phyloP scores from a whole-genome alignment of 2,329 filamentous ascomycete genomes.

The Teratosphaeria epicoccoides region DNA sequence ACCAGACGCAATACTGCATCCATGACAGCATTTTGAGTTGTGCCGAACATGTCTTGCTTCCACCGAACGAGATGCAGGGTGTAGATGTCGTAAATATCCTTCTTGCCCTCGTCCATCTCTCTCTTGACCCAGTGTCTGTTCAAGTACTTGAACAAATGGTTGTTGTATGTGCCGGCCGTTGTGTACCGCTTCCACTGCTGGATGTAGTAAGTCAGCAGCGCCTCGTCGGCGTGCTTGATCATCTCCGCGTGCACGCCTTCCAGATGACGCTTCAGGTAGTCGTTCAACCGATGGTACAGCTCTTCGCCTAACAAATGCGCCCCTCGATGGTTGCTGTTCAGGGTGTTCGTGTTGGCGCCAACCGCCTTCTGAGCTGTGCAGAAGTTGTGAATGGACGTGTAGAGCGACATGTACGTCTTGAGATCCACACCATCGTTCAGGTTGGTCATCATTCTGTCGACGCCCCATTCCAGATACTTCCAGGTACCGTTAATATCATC shows the following conservation, averaged over 20 bases:
- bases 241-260: slow-evolving; percentile 60
- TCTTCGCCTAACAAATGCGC: slow-evolving; percentile 93
- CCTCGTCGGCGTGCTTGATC: slow-evolving; percentile 75
- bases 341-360: slow-evolving; percentile 38
- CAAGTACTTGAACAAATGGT: slow-evolving; percentile 90
- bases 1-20: slow-evolving; percentile 86
- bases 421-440: slow-evolving; percentile 89
- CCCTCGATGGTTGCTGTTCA: slow-evolving; percentile 56
- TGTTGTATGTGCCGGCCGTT: slow-evolving; percentile 90
- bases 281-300: slow-evolving; percentile 80
- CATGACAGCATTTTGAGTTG: slow-evolving; percentile 84
- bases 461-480: slow-evolving; percentile 77
- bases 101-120: slow-evolving; percentile 97
- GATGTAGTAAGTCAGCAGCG: slow-evolving; percentile 85
- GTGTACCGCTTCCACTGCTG: slow-evolving; percentile 95
- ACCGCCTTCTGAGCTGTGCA: slow-evolving; percentile 95
- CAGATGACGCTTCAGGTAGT: slow-evolving; percentile 73
- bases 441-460: slow-evolving; percentile 87
- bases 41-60: slow-evolving; percentile 80
- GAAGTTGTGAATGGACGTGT: slow-evolving; percentile 97
- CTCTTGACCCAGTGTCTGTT: slow-evolving; percentile 99
- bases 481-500: slow-evolving; percentile 44
- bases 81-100: slow-evolving; percentile 96
- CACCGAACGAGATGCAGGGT: slow-evolving; percentile 92
- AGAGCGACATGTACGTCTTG: slow-evolving; percentile 94